Conservation (phyloP, 1,284 basidiomycete species). For the Abortiporus biennis region DNA sequence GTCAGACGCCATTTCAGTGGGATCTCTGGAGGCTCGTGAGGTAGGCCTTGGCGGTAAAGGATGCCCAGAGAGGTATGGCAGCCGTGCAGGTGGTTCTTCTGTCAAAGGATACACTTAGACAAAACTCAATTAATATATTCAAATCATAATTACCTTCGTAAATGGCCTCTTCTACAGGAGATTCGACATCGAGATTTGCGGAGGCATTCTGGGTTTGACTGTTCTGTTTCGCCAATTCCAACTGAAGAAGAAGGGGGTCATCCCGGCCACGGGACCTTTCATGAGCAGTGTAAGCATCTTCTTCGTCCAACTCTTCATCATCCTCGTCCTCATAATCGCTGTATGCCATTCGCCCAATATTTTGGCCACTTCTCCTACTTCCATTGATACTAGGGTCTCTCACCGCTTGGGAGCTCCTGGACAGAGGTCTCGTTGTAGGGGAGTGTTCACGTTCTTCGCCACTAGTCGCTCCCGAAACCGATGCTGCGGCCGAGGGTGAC, state of each 20-base stretch:
- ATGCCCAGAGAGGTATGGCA: too few species aligned
- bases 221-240: slow-evolving; percentile 77
- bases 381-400: slow-evolving; percentile 26
- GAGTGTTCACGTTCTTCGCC: too few species aligned
- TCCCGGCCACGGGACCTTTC: too few species aligned
- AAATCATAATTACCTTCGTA: slow-evolving; percentile 53
- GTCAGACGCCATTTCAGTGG: slow-evolving; percentile 26
- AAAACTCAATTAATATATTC: background rate
- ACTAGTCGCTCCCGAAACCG: slow-evolving; percentile 17
- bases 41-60: slow-evolving; percentile 43
- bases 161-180: slow-evolving; percentile 55
- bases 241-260: slow-evolving; percentile 63
- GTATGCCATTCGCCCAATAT: too few species aligned
- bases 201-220: slow-evolving; percentile 66
- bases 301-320: slow-evolving; percentile 39
- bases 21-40: slow-evolving; percentile 35
- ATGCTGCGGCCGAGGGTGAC: too few species aligned
- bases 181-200: slow-evolving; percentile 33
- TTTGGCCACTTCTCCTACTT: too few species aligned
- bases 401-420: slow-evolving; percentile 33
- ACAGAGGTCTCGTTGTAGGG: too few species aligned
- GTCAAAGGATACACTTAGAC: slow-evolving; percentile 9
- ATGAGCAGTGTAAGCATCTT: too few species aligned
- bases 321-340: slow-evolving; percentile 43
- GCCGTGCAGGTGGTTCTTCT: slow-evolving; percentile 65